Conservation (phyloP, 352 stramenopile species). For the Pythium sp. region DNA sequence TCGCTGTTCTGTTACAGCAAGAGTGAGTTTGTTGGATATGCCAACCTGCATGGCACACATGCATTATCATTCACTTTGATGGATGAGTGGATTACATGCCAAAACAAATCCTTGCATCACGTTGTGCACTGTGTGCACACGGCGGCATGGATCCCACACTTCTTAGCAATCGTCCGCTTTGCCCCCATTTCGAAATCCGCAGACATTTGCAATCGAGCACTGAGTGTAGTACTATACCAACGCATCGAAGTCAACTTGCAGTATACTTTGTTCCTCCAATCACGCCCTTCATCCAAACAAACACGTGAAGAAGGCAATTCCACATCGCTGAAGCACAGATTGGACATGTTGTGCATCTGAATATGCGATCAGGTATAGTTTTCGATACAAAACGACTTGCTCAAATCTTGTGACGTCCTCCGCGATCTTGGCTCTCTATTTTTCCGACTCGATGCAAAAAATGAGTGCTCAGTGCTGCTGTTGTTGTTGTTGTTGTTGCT, state of each 20-base stretch:
- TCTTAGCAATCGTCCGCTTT: slow-evolving; percentile 3
- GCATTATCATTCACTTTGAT: not conserved
- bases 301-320: too few relatives aligned
- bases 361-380: not conserved
- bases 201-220: not conserved
- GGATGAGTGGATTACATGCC: not conserved
- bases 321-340: too few relatives aligned
- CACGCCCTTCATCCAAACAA: slow-evolving; percentile 12
- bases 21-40: not conserved
- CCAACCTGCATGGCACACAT: not conserved
- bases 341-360: too few relatives aligned
- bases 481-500: not conserved
- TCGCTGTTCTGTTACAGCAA: not conserved
- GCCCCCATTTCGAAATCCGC: not conserved
- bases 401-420: not conserved
- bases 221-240: not conserved
- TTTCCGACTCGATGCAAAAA: not conserved
- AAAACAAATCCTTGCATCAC: not conserved
- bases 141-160: not conserved
- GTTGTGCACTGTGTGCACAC: too few relatives aligned
- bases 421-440: not conserved
- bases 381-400: not conserved
- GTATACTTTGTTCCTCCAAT: slow-evolving; percentile 7
- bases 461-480: not conserved
- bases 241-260: not conserved